Evolutionary conservation across 2,329 filamentous ascomycete species (phyloP).

Genomic region (Fusarium dimerum): DNA sequence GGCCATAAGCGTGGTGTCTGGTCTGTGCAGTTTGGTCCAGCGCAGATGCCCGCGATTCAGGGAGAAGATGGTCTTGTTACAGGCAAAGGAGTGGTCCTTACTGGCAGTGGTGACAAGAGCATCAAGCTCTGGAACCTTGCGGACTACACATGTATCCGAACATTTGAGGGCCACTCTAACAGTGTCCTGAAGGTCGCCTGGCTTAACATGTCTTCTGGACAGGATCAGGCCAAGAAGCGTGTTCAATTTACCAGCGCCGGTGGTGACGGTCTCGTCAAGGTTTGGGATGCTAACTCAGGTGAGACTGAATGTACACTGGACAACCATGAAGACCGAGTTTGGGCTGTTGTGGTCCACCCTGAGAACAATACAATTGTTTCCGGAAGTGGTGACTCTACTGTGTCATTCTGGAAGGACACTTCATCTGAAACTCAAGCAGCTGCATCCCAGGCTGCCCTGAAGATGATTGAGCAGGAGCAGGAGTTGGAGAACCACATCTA

Average conservation of each 20-base stretch:
- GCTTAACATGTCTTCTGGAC: constrained; percentile 60
- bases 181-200: constrained; percentile 92
- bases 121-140: constrained; percentile 92
- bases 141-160: constrained; percentile 89
- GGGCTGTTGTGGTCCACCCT: constrained; percentile 79
- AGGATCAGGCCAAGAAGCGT: constrained; percentile 57
- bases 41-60: constrained; percentile 71
- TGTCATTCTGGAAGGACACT: constrained; percentile 96
- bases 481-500: constrained; percentile 91
- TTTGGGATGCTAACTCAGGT: constrained; percentile 87
- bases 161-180: constrained; percentile 95
- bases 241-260: constrained; percentile 82
- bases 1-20: constrained; percentile 95
- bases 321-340: constrained; percentile 95
- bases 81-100: constrained; percentile 80
- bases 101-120: constrained; percentile 93
- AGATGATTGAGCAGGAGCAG: constrained; percentile 91
- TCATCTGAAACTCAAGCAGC: constrained; percentile 77
- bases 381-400: constrained; percentile 86
- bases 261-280: constrained; percentile 92
- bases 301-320: constrained; percentile 89
- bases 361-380: constrained; percentile 76
- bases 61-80: constrained; percentile 72
- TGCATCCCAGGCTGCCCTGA: constrained; percentile 71
- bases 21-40: constrained; percentile 88